Base-by-base conservation (phyloP, 768 basidiomycete genomes). In the Phlebiopsis flavidoalba region DNA sequence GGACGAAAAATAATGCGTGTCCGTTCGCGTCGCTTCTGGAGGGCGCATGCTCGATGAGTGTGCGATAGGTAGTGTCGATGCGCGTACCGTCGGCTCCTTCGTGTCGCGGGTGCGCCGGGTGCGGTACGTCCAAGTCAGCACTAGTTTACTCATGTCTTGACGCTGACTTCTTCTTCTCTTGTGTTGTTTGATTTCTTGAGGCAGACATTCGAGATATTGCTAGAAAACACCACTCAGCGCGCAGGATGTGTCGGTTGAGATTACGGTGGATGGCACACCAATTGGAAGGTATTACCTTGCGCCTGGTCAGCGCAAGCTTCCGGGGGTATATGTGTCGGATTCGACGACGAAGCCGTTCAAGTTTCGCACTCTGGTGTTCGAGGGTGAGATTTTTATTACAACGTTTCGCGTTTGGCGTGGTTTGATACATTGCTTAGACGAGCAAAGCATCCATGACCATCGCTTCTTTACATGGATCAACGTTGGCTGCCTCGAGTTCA, bases 221-320 rank as follows among this genome's bases (percentile, higher is more conserved):
- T 59, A 24, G 36, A 48, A 1, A 59, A 59, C 35, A 47, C 49
- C n/a, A 8, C 49, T 59, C 4, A 45, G 21, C n/a, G 12, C 37
- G 17, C 58, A 59, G 49, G 58, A 51, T 24, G 58, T 59, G 17
- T 50, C 58, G 26, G 35, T 59, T 24, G 3, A 5, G 33, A 59
- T 59, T 7, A 48, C 33, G 31, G 49, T 59, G 14, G 58, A 59
- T 48, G 49, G 49, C n/a, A 52, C 15, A 5, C 35, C 49, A 21
- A 59, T 59, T 21, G 58, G 58, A 1, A 48, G 48, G 19, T 59
- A 59, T 36, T 59, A 37, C 35, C 58, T 59, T n/a, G 58, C 48
- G 7, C 58, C 49, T 10, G 58, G 58, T 11, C 48, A 59, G 26
- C 49, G 49, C 14, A 15, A 51, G n/a, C 58, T 59, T 17, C 48